Evolutionary conservation across 2,329 filamentous ascomycete species (phyloP).

Genomic region (Monosporascus sp.): DNA sequence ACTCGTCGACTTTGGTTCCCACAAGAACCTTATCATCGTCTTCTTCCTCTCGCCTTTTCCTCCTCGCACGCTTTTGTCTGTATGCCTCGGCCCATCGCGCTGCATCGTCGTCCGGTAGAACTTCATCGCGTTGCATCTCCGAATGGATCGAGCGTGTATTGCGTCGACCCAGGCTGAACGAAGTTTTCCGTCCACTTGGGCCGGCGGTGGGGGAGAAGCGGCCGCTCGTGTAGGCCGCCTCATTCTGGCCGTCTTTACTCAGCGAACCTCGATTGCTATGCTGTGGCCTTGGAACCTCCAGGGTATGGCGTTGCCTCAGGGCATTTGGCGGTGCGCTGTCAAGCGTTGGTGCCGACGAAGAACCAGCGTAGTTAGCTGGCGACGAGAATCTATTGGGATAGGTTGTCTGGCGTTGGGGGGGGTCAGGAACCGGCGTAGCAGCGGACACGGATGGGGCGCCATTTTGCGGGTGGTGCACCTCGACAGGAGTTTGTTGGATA

Average conservation of each 20-base stretch:
- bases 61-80: slow-evolving; percentile 84
- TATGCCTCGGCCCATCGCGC: slow-evolving; percentile 89
- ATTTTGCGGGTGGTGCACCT: slow-evolving; percentile 25
- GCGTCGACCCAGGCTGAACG: slow-evolving; percentile 74
- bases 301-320: slow-evolving; percentile 76
- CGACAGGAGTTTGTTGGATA: slow-evolving; percentile 25
- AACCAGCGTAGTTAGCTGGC: slow-evolving; percentile 49
- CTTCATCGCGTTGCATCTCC: slow-evolving; percentile 76
- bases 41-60: slow-evolving; percentile 77
- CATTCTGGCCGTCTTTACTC: slow-evolving; percentile 51
- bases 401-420: slow-evolving; percentile 18
- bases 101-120: slow-evolving; percentile 83
- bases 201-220: slow-evolving; percentile 69
- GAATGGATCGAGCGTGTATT: slow-evolving; percentile 82
- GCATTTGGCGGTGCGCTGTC: slow-evolving; percentile 44
- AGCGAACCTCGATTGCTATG: slow-evolving; percentile 60
- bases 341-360: slow-evolving; percentile 41
- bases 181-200: slow-evolving; percentile 64
- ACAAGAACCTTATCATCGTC: slow-evolving; percentile 94
- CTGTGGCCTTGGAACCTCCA: slow-evolving; percentile 72
- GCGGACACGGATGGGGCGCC: slow-evolving; percentile 19
- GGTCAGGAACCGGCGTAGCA: slow-evolving; percentile 20
- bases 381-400: slow-evolving; percentile 58
- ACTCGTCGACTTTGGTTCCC: slow-evolving; percentile 95
- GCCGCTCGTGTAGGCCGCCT: slow-evolving; percentile 64